Evolutionary conservation across 257 asterid species (phyloP).

Genomic region (Parsonsia alboflavescens): DNA sequence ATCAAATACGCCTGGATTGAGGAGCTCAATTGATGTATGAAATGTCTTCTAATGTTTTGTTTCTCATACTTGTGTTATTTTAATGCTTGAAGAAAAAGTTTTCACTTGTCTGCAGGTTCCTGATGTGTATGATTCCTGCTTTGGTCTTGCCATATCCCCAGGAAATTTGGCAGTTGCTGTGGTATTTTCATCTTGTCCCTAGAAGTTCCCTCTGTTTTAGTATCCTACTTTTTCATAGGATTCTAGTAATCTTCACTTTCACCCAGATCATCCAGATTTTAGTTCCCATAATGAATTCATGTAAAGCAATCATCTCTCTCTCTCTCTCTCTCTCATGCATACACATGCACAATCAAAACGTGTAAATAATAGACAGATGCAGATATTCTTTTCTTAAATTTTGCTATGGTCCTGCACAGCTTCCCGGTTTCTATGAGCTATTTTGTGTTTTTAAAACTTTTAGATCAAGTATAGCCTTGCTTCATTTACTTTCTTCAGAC

Average conservation of each 20-base stretch:
- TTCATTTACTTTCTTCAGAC: neutral
- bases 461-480: neutral
- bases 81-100: constrained; percentile 18
- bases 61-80: constrained; percentile 6
- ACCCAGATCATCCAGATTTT: neutral
- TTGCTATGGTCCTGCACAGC: neutral
- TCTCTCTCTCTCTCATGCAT: neutral
- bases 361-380: neutral
- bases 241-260: neutral
- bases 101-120: constrained; percentile 48
- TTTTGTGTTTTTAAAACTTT: neutral
- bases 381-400: neutral
- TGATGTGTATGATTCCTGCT: constrained; percentile 66
- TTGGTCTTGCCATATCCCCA: constrained; percentile 86
- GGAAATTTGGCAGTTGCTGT: constrained; percentile 81
- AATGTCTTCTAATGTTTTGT: constrained; percentile 15
- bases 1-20: constrained; percentile 47
- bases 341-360: neutral
- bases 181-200: constrained; percentile 41
- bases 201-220: neutral
- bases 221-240: neutral
- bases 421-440: neutral
- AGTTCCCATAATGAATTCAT: too few relatives aligned
- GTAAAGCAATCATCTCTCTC: neutral
- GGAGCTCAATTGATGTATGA: constrained; percentile 63